These are phyloP conservation scores for Globisporangium paddicum DNA, from an alignment of 352 stramenopile genomes.

Conservation along the genomic window DNA sequence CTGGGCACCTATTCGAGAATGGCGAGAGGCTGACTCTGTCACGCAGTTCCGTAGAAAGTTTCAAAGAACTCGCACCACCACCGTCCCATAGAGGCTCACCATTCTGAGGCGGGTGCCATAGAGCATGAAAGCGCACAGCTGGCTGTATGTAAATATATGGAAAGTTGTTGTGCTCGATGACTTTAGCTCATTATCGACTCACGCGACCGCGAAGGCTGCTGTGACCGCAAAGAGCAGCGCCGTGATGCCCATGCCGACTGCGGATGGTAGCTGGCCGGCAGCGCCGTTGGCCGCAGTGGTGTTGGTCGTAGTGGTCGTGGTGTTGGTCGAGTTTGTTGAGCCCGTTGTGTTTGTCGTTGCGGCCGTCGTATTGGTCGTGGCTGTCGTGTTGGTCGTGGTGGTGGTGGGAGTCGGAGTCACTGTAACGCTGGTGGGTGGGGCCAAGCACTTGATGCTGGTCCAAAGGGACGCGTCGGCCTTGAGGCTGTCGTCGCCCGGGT, in stretches of 20 bases:
- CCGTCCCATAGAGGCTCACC: neutral
- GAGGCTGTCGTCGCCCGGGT: conserved; percentile 19
- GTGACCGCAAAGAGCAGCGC: conserved; percentile 1
- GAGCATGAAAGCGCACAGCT: neutral
- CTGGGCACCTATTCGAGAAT: too few relatives aligned
- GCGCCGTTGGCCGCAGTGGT: neutral
- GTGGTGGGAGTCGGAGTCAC: too few relatives aligned
- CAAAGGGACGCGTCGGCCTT: conserved; percentile 21
- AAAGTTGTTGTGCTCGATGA: too few relatives aligned
- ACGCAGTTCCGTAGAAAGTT: too few relatives aligned
- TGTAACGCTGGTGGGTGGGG: too few relatives aligned
- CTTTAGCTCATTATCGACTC: too few relatives aligned
- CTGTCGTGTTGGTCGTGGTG: neutral
- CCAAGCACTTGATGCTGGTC: conserved; percentile 11
- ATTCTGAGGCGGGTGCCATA: neutral
- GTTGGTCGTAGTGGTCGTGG: neutral
- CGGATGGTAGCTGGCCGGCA: neutral
- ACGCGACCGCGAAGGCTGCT: neutral
- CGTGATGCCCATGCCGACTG: neutral
- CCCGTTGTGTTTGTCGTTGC: neutral
- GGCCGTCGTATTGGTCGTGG: neutral
- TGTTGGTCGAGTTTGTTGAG: neutral
- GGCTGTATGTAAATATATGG: too few relatives aligned
- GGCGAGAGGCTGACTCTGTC: too few relatives aligned
- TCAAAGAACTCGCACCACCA: too few relatives aligned